Evolutionary conservation across 768 basidiomycete species (phyloP).

Genomic region (Tulasnella sp.): DNA sequence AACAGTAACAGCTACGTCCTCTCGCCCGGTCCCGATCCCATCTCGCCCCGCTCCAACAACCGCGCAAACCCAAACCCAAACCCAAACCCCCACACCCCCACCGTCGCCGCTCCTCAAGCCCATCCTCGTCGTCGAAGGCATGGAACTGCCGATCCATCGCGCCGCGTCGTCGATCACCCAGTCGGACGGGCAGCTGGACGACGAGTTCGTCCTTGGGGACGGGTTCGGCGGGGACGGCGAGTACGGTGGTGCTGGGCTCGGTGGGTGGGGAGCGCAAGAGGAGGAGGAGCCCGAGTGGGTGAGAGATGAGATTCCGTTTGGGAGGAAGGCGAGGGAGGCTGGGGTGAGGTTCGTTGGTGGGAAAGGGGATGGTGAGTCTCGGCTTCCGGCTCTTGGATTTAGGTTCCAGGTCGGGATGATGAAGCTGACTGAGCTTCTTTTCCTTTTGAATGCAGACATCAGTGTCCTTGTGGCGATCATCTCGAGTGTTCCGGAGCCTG

Average conservation of each 20-base stretch:
- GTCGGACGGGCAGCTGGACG: neutral
- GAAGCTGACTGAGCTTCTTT: neutral
- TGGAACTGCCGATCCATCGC: neutral
- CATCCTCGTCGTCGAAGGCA: neutral
- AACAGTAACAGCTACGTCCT: neutral
- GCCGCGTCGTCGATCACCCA: neutral
- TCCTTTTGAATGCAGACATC: slow-evolving; percentile 10
- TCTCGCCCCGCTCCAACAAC: neutral
- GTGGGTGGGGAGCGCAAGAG: neutral
- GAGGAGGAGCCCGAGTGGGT: slow-evolving; percentile 9
- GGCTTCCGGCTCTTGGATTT: neutral
- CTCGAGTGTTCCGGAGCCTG: neutral
- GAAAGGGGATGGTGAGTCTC: slow-evolving; percentile 64
- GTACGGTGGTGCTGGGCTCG: neutral
- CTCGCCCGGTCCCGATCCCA: neutral
- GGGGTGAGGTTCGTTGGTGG: slow-evolving; percentile 67
- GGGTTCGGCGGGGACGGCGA: slow-evolving; percentile 7
- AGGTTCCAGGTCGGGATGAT: neutral
- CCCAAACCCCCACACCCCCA: neutral
- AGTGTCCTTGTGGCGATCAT: slow-evolving; percentile 16
- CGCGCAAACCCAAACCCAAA: neutral
- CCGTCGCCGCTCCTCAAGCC: neutral
- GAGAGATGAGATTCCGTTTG: slow-evolving; percentile 66
- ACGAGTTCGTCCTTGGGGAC: neutral
- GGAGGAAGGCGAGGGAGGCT: slow-evolving; percentile 59